These are phyloP conservation scores for Salix viminalis DNA, from an alignment of 345 rosid species.

Conservation along the genomic window DNA sequence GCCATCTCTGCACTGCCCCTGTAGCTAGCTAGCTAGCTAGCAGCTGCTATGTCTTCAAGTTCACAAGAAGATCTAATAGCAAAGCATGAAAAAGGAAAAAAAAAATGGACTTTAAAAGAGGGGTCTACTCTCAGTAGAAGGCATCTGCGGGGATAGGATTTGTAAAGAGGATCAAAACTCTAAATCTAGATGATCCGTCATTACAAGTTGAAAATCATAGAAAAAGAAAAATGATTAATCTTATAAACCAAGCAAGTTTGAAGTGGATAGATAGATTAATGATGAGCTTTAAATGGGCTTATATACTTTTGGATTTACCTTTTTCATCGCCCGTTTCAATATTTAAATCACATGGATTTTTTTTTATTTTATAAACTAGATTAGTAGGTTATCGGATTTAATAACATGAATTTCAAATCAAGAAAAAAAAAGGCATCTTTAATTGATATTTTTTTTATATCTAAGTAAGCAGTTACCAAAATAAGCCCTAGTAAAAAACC, in stretches of 20 bases:
- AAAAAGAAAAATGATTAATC: slow-evolving; percentile 1
- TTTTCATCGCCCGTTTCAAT: not conserved
- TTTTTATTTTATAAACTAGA: no score
- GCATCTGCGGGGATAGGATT: no score
- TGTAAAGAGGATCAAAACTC: no score
- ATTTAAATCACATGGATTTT: no score
- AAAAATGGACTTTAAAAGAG: not conserved
- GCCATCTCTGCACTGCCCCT: slow-evolving; percentile 41
- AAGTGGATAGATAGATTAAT: slow-evolving; percentile 20
- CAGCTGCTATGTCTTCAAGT: not conserved
- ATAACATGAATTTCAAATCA: no score
- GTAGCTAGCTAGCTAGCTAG: slow-evolving; percentile 19
- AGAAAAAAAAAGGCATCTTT: no score
- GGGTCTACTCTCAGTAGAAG: not conserved
- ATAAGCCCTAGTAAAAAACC: no score
- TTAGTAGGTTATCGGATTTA: no score
- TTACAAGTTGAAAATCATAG: slow-evolving; percentile 4
- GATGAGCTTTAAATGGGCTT: not conserved
- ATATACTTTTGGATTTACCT: not conserved
- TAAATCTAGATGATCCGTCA: not conserved
- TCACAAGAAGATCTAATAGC: not conserved
- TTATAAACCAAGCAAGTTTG: slow-evolving; percentile 13
- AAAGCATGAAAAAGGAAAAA: not conserved
- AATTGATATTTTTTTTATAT: no score
- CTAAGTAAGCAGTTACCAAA: no score